These are phyloP conservation scores for Flaveria sonorensis DNA, from an alignment of 129 eudicot species.

Conservation along the genomic window DNA sequence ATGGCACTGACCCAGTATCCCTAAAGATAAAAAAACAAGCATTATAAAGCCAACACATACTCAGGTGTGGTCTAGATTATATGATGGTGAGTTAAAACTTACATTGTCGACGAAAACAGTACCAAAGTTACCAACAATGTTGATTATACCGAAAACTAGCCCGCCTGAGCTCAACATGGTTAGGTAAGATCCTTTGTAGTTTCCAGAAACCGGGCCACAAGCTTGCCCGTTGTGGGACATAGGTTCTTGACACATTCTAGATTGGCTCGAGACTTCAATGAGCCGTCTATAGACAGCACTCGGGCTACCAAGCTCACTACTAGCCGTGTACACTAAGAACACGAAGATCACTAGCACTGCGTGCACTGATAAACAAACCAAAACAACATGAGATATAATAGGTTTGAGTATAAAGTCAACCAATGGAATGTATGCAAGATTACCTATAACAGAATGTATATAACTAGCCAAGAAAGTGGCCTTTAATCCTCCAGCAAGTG, in stretches of 20 bases:
- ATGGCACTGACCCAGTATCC: constrained; percentile 99
- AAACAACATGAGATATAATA: neutral
- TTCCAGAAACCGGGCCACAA: constrained; percentile 86
- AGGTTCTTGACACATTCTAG: constrained; percentile 79
- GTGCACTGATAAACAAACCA: constrained; percentile 56
- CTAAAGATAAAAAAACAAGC: constrained; percentile 34
- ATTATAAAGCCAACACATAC: neutral
- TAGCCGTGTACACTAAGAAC: constrained; percentile 83
- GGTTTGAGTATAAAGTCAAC: constrained; percentile 13
- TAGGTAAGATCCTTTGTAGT: constrained; percentile 77
- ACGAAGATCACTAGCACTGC: constrained; percentile 89
- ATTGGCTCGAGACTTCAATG: constrained; percentile 75
- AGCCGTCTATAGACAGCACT: constrained; percentile 60
- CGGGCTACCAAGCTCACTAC: constrained; percentile 96
- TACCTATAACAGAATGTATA: constrained; percentile 97
- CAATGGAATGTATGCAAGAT: neutral
- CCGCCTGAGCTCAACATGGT: constrained; percentile 99
- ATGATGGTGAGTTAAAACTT: constrained; percentile 25
- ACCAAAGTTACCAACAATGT: constrained; percentile 94
- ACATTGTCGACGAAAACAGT: constrained; percentile 97
- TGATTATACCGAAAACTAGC: constrained; percentile 88
- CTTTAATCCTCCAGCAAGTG: constrained; percentile 95
- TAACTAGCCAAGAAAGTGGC: constrained; percentile 99
- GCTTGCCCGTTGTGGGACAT: constrained; percentile 75
- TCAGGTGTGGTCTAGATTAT: neutral